phyloP scores from a whole-genome alignment of 129 eudicot species.

The Chrysanthemum makinoi region DNA sequence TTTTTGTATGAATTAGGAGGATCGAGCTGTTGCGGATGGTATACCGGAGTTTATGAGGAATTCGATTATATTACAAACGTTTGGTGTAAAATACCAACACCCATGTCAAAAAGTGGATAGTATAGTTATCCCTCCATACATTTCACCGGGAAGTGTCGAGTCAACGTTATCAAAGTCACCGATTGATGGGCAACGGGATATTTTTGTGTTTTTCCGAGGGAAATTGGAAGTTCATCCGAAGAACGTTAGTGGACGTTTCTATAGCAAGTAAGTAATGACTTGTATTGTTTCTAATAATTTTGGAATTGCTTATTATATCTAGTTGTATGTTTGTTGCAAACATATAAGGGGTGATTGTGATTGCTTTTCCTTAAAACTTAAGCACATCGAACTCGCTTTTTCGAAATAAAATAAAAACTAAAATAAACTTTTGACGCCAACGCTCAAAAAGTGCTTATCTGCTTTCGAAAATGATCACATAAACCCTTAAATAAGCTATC shows the following conservation, averaged over 20 bases:
- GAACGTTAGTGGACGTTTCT: slow-evolving; percentile 83
- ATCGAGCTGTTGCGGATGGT: slow-evolving; percentile 75
- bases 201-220: slow-evolving; percentile 84
- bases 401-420: too few relatives aligned
- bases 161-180: slow-evolving; percentile 55
- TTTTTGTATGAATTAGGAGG: slow-evolving; percentile 44
- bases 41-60: slow-evolving; percentile 69
- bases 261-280: slow-evolving; percentile 69
- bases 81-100: slow-evolving; percentile 73
- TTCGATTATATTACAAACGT: slow-evolving; percentile 79
- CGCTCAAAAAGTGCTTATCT: too few relatives aligned
- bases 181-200: slow-evolving; percentile 70
- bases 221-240: slow-evolving; percentile 96
- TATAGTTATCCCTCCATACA: slow-evolving; percentile 78
- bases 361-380: too few relatives aligned
- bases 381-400: too few relatives aligned
- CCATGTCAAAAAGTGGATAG: slow-evolving; percentile 73
- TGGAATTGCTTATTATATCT: too few relatives aligned
- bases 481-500: too few relatives aligned
- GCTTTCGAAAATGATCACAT: too few relatives aligned
- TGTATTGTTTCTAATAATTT: not conserved
- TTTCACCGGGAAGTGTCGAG: slow-evolving; percentile 53
- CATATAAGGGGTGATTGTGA: too few relatives aligned
- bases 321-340: too few relatives aligned
- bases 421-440: too few relatives aligned